These are phyloP conservation scores for Chlorella sp. DNA, from an alignment of 139 green algal species.

Conservation along the genomic window DNA sequence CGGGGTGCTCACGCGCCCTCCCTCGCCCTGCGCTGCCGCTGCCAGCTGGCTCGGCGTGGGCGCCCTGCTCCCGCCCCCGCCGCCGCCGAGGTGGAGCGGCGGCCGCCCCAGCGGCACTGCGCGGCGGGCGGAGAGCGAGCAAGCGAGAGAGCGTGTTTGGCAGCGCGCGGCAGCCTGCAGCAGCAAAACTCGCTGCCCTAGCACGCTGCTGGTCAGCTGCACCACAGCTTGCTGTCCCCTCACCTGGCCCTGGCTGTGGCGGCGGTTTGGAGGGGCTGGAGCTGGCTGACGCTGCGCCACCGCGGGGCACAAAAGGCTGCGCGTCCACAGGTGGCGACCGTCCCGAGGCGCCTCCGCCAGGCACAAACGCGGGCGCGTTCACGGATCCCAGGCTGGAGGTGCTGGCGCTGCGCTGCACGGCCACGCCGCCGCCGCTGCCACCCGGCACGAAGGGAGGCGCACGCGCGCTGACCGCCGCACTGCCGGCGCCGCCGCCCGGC, in stretches of 20 bases:
- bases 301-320: slow-evolving; percentile 32
- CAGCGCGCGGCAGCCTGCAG: no score
- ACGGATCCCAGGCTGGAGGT: slow-evolving; percentile 13
- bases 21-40: not conserved
- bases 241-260: no score
- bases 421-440: slow-evolving; percentile 6
- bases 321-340: slow-evolving; percentile 11
- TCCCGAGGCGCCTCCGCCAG: not conserved
- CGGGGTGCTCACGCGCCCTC: not conserved
- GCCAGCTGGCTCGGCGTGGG: not conserved
- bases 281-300: no score
- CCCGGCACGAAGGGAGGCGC: slow-evolving; percentile 12
- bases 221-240: no score
- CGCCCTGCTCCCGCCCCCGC: not conserved
- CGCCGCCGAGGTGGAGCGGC: no score
- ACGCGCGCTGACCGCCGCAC: not conserved
- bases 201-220: no score
- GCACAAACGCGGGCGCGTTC: slow-evolving; percentile 13
- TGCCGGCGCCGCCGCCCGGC: not conserved
- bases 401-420: slow-evolving; percentile 5
- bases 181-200: no score
- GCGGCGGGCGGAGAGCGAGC: no score
- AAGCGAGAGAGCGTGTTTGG: no score
- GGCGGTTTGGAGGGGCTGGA: no score
- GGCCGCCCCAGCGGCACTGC: no score